These are phyloP conservation scores for Gilbertella persicaria DNA, from an alignment of 371 early-diverging fungal species.

Conservation along the genomic window DNA sequence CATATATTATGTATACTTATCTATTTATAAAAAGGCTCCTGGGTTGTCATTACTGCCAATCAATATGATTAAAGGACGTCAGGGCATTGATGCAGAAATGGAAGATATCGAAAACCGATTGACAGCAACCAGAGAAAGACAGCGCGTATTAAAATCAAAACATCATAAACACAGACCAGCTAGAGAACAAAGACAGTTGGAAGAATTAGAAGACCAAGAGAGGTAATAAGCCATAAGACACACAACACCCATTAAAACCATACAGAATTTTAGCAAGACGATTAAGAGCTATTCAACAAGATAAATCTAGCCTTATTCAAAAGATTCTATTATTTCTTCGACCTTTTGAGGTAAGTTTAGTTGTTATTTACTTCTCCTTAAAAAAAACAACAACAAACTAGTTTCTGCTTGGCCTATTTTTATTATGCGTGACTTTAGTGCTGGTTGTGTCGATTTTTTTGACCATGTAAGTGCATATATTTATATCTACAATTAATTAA, in stretches of 20 bases:
- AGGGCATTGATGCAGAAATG: conserved; percentile 36
- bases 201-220: conserved; percentile 53
- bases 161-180: conserved; percentile 37
- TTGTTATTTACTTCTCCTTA: conserved; percentile 6
- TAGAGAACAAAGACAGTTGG: conserved; percentile 45
- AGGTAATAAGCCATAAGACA: conserved; percentile 23
- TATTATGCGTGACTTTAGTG: conserved; percentile 35
- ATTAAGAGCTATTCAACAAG: conserved; percentile 32
- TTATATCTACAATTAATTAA: not conserved
- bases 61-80: conserved; percentile 47
- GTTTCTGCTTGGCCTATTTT: conserved; percentile 38
- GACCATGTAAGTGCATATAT: conserved; percentile 45
- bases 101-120: conserved; percentile 42
- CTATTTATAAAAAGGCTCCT: conserved; percentile 41
- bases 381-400: conserved; percentile 15
- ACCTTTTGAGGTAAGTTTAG: conserved; percentile 45
- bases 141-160: conserved; percentile 42
- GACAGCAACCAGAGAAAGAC: conserved; percentile 40
- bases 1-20: too few relatives aligned
- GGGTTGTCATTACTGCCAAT: conserved; percentile 60
- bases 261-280: conserved; percentile 38
- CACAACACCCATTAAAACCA: not conserved
- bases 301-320: conserved; percentile 32
- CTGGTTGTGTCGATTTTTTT: conserved; percentile 53
- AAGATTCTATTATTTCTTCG: conserved; percentile 24